These are phyloP conservation scores for Nannizzia gypsea DNA, from an alignment of 2,329 filamentous ascomycete genomes.

Conservation along the genomic window DNA sequence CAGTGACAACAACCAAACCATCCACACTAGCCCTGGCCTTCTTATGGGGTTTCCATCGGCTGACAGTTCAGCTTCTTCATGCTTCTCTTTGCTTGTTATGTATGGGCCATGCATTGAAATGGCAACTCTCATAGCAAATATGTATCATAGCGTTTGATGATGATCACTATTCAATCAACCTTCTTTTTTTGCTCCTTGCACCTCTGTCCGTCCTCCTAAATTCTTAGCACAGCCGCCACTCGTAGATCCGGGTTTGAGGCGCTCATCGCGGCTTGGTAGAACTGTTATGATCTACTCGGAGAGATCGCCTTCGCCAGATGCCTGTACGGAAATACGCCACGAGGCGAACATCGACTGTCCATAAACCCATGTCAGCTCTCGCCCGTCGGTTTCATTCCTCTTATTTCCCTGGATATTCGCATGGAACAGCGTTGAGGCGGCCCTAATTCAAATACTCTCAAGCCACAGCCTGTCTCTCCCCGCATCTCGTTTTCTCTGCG, in stretches of 20 bases:
- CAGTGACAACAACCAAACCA: neutral
- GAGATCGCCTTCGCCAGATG: neutral
- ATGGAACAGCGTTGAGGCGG: neutral
- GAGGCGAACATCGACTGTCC: neutral
- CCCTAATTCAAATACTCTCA: neutral
- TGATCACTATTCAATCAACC: neutral
- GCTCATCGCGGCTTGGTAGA: neutral
- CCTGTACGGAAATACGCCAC: neutral
- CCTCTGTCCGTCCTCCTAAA: neutral
- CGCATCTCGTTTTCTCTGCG: neutral
- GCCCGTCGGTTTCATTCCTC: neutral
- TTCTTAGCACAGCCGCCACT: neutral
- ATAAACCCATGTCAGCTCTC: neutral
- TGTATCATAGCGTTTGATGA: neutral
- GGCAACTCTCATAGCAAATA: neutral
- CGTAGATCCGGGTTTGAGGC: neutral
- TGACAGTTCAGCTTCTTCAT: neutral
- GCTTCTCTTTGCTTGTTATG: neutral
- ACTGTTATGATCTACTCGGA: neutral
- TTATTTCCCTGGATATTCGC: neutral
- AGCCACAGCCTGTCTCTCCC: neutral
- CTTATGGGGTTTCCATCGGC: too few species aligned
- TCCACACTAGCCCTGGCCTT: neutral
- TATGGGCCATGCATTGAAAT: neutral
- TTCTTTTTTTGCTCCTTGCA: neutral